These are phyloP conservation scores for Porodaedalea pini DNA, from an alignment of 1,284 basidiomycete genomes.

Conservation along the genomic window DNA sequence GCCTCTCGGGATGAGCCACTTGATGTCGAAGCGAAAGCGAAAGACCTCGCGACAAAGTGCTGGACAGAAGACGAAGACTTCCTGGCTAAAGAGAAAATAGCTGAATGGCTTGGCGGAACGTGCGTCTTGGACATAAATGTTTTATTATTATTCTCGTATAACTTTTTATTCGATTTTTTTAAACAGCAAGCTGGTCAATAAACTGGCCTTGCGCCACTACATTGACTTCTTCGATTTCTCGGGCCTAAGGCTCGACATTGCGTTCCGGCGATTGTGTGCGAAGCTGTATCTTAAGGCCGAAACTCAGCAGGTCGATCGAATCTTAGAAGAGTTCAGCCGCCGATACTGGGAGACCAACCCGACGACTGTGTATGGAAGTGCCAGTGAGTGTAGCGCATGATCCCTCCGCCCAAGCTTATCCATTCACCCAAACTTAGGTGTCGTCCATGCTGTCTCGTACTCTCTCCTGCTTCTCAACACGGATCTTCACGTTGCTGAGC, in stretches of 20 bases:
- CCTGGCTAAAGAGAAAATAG: slow-evolving; percentile 85
- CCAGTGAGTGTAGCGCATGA: slow-evolving; percentile 52
- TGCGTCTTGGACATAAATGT: slow-evolving; percentile 42
- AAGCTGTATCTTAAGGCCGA: slow-evolving; percentile 94
- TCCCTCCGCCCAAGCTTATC: slow-evolving; percentile 21
- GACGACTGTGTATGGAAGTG: slow-evolving; percentile 70
- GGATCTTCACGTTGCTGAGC: slow-evolving; percentile 93
- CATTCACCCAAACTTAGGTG: slow-evolving; percentile 45
- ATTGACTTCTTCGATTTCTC: slow-evolving; percentile 89
- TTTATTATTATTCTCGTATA: background rate
- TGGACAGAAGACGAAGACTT: slow-evolving; percentile 88
- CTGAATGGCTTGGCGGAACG: slow-evolving; percentile 91
- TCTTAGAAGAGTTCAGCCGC: slow-evolving; percentile 86
- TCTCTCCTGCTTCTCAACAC: slow-evolving; percentile 95
- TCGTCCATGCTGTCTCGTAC: slow-evolving; percentile 91
- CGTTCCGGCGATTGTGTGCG: slow-evolving; percentile 86
- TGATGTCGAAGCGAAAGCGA: slow-evolving; percentile 64
- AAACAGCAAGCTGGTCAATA: slow-evolving; percentile 70
- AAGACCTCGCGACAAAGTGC: slow-evolving; percentile 73
- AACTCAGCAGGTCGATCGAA: slow-evolving; percentile 96
- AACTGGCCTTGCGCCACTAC: slow-evolving; percentile 73
- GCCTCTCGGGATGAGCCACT: slow-evolving; percentile 42
- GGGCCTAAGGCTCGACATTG: slow-evolving; percentile 77
- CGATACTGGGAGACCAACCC: slow-evolving; percentile 93
- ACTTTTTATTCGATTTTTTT: slow-evolving; percentile 16